phyloP scores from a whole-genome alignment of 371 early-diverging fungal species.

The Capillidium heterosporum region DNA sequence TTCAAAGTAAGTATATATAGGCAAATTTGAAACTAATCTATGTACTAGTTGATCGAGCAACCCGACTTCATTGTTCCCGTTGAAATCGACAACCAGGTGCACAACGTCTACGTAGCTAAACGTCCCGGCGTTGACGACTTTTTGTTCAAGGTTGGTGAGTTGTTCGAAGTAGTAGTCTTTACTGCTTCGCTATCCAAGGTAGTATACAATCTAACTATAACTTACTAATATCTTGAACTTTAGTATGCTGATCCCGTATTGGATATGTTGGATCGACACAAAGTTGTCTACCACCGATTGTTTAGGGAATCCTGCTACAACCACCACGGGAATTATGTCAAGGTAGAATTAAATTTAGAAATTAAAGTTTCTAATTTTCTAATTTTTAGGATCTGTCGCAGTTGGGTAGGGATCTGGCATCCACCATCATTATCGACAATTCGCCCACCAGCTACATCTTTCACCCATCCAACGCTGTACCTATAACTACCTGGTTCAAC shows the following conservation, averaged over 20 bases:
- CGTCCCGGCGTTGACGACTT: conserved; percentile 90
- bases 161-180: conserved; percentile 88
- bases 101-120: conserved; percentile 88
- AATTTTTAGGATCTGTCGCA: conserved; percentile 45
- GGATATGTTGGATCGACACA: conserved; percentile 72
- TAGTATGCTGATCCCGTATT: conserved; percentile 95
- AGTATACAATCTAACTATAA: conserved; percentile 6
- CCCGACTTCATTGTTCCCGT: conserved; percentile 81
- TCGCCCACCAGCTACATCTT: conserved; percentile 87
- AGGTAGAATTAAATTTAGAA: conserved; percentile 25
- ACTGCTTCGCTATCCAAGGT: conserved; percentile 91
- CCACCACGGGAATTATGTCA: conserved; percentile 89
- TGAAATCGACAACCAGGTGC: conserved; percentile 75
- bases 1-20: conserved; percentile 31
- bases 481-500: conserved; percentile 92
- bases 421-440: conserved; percentile 72
- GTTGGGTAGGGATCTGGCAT: conserved; percentile 67
- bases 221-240: conserved; percentile 7
- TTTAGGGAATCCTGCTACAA: conserved; percentile 93
- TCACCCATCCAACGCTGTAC: conserved; percentile 88
- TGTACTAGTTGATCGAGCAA: conserved; percentile 8
- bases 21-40: background rate
- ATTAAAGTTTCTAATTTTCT: background rate
- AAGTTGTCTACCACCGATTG: conserved; percentile 72
- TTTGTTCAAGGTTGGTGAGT: conserved; percentile 63